Evolutionary conservation across 2,329 filamentous ascomycete species (phyloP), one percentile per base, ranked within the genome.

Genomic region (Fusarium zealandicum): DNA sequence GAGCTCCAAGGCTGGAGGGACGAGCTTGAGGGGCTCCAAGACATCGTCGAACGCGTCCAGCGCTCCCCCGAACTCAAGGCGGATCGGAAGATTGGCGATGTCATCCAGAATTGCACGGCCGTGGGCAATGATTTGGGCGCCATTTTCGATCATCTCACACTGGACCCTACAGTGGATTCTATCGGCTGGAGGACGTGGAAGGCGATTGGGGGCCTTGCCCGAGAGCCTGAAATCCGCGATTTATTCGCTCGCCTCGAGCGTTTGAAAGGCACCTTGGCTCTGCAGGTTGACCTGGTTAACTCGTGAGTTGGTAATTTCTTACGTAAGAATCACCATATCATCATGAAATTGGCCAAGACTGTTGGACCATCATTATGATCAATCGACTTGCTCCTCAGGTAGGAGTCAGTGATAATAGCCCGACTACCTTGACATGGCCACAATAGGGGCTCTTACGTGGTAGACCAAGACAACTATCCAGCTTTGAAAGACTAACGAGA

Each of bases 161-260:
- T 54, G 5, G 20, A 47, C 14, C 51, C 54, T n/a, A 3, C 8
- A 1, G 20, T 13, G 4, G 45, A 54, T 4, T 16, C 36, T 1
- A 7, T 54, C 13, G 18, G 37, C 2, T 25, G 22, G 6, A 57
- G 35, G 16, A 57, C 54, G 4, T 54, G 54, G 54, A 57, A 57
- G 17, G 44, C 54, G 0, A 39, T 57, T 25, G 36, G 40, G 16
- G 41, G 54, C 3, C 25, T 49, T 14, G 25, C 41, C 9, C 54
- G 47, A 28, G 50, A 57, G 18, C 4, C 28, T 7, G 39, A 57
- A 12, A 46, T 57, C 5, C 31, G 27, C 11, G 32, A 36, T 6
- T 16, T 51, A 11, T 47, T 57, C 20, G 8, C 20, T 5, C 25
- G 44, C 9, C 18, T 57, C 3, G 54, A 54, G 22, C 44, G 36